Base-by-base conservation (phyloP, 2,329 filamentous ascomycete species). In the Dendryphion nanum region DNA sequence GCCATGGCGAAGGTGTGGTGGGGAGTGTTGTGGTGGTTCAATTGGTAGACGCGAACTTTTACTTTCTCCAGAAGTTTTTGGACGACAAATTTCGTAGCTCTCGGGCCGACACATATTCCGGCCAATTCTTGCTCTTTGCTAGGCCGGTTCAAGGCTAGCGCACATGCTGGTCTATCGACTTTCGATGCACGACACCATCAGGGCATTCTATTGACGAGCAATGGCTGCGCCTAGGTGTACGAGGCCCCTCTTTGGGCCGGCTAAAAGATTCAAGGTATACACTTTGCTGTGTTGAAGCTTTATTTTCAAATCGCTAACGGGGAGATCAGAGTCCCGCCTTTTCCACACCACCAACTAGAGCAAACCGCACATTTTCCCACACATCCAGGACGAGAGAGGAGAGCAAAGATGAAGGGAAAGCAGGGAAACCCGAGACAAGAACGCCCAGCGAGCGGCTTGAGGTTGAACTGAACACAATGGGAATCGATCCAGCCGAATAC, bases 241-340 rank as follows among this genome's bases (percentile, higher is more conserved):
- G 46, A 61, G 69, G 53, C 69, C 71, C 34, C 60, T 73, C 5
- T 48, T 69, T 44, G 63, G 64, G 47, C 57, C 67, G 14, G 58
- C 60, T 18, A 74, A 72, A 58, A 60, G 70, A 46, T 47, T 66
- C 26, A 68, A 64, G 57, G 71, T 73, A 44, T 38, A n/a, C n/a
- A n/a, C n/a, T n/a, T n/a, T n/a, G n/a, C n/a, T n/a, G 52, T 35
- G 28, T 38, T 35, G 38, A 42, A 63, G 38, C 31, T 26, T 19
- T 31, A 64, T 63, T 30, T 45, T 47, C 33, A 44, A 48, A 32
- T 47, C 55, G 31, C 50, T 44, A 35, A 40, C 56, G n/a, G n/a
- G n/a, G n/a, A n/a, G n/a, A n/a, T n/a, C n/a, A n/a, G n/a, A n/a
- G n/a, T n/a, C n/a, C n/a, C n/a, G n/a, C n/a, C n/a, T n/a, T 63